phyloP scores from a whole-genome alignment of 1,284 basidiomycete genomes.

The Leccinum pallidistipes region DNA sequence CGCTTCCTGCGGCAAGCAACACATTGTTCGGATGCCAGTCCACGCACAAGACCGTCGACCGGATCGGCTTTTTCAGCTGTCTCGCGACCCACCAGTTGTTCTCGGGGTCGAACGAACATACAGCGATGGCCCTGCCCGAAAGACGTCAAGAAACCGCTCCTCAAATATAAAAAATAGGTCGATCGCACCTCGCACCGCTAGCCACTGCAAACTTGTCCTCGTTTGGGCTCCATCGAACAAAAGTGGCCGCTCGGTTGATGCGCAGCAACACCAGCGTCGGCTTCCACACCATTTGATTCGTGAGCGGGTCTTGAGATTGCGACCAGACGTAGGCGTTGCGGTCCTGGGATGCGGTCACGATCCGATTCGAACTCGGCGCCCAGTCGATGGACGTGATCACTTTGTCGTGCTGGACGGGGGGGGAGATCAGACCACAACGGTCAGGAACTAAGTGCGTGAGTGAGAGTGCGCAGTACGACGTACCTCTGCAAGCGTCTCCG shows the following conservation, averaged over 20 bases:
- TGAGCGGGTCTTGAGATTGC: constrained; percentile 70
- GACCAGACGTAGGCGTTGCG: constrained; percentile 99
- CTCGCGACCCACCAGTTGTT: constrained; percentile 99
- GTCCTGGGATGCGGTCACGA: constrained; percentile 98
- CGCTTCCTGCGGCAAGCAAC: constrained; percentile 90
- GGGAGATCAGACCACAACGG: not conserved
- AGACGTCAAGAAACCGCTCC: constrained; percentile 2
- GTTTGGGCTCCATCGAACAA: constrained; percentile 94
- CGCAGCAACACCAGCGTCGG: constrained; percentile 95
- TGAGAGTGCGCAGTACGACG: constrained; percentile 18
- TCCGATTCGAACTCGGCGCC: constrained; percentile 95
- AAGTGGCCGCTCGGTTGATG: constrained; percentile 95
- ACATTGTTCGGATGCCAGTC: constrained; percentile 99
- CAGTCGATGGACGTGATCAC: constrained; percentile 98
- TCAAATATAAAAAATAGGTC: not conserved
- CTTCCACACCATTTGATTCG: constrained; percentile 81
- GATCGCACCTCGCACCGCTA: constrained; percentile 80
- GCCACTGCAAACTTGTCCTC: constrained; percentile 99
- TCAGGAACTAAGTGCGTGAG: not conserved
- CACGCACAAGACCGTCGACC: constrained; percentile 89
- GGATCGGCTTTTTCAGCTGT: constrained; percentile 95
- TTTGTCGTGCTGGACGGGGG: constrained; percentile 85
- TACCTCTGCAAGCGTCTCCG: constrained; percentile 87
- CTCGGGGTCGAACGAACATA: constrained; percentile 94
- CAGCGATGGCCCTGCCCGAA: constrained; percentile 76